Evolutionary conservation across 306 rosid genomes (phyloP).

Genomic region (Ceratonia siliqua): DNA sequence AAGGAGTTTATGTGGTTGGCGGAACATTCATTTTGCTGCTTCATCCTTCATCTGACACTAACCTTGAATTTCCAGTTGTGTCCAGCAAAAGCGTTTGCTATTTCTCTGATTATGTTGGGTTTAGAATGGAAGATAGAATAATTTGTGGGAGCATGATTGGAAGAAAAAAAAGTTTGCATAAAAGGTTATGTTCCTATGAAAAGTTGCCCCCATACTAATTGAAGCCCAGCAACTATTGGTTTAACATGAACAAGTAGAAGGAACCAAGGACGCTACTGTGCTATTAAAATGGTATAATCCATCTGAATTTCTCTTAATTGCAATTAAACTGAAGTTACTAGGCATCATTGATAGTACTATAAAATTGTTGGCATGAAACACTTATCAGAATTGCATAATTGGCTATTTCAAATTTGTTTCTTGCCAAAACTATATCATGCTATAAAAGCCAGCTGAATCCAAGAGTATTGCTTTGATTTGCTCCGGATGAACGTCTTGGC

Average conservation of each 20-base stretch:
- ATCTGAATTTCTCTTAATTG: slow-evolving; percentile 28
- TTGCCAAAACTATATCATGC: slow-evolving; percentile 41
- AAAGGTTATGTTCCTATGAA: too few species aligned
- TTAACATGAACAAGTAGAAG: neutral
- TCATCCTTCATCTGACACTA: too few species aligned
- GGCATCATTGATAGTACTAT: slow-evolving; percentile 20
- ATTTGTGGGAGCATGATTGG: neutral
- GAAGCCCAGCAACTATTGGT: neutral
- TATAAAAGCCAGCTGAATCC: slow-evolving; percentile 81
- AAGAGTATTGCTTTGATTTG: slow-evolving; percentile 81
- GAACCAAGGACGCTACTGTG: neutral
- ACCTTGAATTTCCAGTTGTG: too few species aligned
- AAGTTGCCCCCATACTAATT: too few species aligned
- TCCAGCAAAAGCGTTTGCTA: too few species aligned
- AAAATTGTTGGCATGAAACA: slow-evolving; percentile 27
- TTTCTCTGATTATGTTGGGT: slow-evolving; percentile 1
- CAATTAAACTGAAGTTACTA: slow-evolving; percentile 24
- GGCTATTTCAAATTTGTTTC: too few species aligned
- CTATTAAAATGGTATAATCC: slow-evolving; percentile 11
- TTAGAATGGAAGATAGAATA: neutral
- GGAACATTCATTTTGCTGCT: too few species aligned
- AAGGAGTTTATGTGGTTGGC: too few species aligned
- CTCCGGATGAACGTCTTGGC: slow-evolving; percentile 75
- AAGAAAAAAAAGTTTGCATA: neutral
- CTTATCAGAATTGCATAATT: neutral